A percentile compares a stretch with the other conserved stretches of the same genome.
Evolutionary conservation across 306 rosid genomes (phyloP).

Genomic region (Quercus mongolica): DNA sequence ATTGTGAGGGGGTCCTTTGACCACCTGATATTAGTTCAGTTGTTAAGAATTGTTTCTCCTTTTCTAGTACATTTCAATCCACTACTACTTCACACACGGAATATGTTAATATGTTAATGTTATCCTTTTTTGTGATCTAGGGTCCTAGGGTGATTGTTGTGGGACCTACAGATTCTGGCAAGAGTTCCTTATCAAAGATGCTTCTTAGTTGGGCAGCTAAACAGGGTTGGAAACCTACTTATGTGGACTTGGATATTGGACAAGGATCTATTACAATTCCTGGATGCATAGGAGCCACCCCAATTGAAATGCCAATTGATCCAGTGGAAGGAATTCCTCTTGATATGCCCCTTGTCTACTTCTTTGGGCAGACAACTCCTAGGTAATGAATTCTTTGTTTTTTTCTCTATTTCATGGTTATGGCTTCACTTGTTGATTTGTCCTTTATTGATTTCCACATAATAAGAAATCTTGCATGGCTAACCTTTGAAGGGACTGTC

Average conservation of each 20-base stretch:
- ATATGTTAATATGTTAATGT: conserved; percentile 13
- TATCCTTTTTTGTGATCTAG: conserved; percentile 36
- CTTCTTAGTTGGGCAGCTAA: conserved; percentile 99
- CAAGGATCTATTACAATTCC: conserved; percentile 95
- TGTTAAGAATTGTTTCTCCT: neutral
- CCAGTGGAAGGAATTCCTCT: conserved; percentile 95
- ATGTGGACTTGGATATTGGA: conserved; percentile 92
- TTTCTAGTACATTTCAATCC: neutral
- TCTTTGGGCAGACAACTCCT: conserved; percentile 80
- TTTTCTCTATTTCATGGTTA: conserved; percentile 1
- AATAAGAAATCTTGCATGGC: neutral
- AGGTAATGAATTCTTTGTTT: conserved; percentile 41
- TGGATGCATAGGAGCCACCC: conserved; percentile 93
- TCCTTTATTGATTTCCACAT: conserved; percentile 6
- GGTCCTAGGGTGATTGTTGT: conserved; percentile 98
- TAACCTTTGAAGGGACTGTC: neutral
- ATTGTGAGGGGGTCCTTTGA: neutral
- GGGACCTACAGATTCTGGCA: conserved; percentile 92
- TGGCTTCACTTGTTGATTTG: neutral
- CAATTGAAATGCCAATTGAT: conserved; percentile 94
- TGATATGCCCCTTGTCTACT: conserved; percentile 92
- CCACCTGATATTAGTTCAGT: neutral
- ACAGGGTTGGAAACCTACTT: conserved; percentile 94
- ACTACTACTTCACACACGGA: neutral
- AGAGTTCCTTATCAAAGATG: conserved; percentile 86